Evolutionary conservation across 164 flowering plant genomes (phyloP).

Genomic region (Tetracentron sinense): DNA sequence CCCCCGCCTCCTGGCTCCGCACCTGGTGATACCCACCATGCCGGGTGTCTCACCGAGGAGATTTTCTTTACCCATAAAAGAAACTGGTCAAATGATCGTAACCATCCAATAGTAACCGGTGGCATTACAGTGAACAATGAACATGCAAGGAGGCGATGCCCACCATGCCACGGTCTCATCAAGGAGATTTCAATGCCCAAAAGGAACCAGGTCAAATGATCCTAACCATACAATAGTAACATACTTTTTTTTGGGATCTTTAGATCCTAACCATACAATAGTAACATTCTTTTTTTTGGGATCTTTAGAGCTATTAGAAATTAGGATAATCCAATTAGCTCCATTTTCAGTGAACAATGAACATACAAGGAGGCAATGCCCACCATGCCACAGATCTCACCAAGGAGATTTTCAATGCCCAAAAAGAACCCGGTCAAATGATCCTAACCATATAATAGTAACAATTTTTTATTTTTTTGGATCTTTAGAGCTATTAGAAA

Average conservation of each 20-base stretch:
- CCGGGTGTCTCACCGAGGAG: background rate
- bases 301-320: background rate
- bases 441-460: too few species aligned
- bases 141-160: background rate
- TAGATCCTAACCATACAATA: too few species aligned
- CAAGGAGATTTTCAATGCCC: background rate
- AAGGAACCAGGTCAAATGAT: background rate
- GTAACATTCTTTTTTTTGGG: too few species aligned
- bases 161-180: background rate
- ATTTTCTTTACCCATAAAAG: background rate
- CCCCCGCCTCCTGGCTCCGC: too few species aligned
- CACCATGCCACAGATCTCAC: background rate
- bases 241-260: too few species aligned
- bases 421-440: background rate
- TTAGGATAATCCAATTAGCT: background rate
- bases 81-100: background rate
- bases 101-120: background rate
- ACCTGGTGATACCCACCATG: too few species aligned
- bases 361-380: too few species aligned
- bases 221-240: too few species aligned
- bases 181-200: background rate
- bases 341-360: too few species aligned
- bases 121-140: background rate
- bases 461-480: too few species aligned
- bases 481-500: background rate